phyloP scores from a whole-genome alignment of 768 basidiomycete species.

The Piloderma croceum region DNA sequence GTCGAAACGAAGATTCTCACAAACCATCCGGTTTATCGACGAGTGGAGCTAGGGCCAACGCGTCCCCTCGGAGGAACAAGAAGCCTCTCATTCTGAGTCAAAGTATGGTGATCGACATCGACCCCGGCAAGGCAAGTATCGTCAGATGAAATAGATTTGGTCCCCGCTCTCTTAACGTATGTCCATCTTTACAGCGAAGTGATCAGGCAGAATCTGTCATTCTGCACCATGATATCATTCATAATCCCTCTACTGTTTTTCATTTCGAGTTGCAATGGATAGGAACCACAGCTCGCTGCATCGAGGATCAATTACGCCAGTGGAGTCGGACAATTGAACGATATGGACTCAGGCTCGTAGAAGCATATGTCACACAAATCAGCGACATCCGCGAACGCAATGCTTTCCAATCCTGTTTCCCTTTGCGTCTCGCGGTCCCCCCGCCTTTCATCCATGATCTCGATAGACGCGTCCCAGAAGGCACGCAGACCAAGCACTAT shows the following conservation, averaged over 20 bases:
- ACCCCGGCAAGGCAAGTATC: slow-evolving; percentile 57
- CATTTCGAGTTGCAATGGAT: slow-evolving; percentile 99
- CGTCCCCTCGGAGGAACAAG: slow-evolving; percentile 41
- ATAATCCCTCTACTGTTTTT: slow-evolving; percentile 91
- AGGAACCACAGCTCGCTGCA: slow-evolving; percentile 84
- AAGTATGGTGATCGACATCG: slow-evolving; percentile 87
- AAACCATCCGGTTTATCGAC: slow-evolving; percentile 36
- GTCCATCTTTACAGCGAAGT: slow-evolving; percentile 49
- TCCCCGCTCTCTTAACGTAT: background rate
- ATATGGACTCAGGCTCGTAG: slow-evolving; percentile 88
- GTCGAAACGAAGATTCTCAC: slow-evolving; percentile 36
- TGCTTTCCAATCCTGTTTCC: slow-evolving; percentile 88
- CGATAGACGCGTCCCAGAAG: slow-evolving; percentile 62
- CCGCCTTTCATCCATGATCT: slow-evolving; percentile 70
- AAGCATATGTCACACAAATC: slow-evolving; percentile 90
- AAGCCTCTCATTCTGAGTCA: slow-evolving; percentile 76
- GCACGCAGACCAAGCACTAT: slow-evolving; percentile 59
- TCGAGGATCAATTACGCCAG: slow-evolving; percentile 80
- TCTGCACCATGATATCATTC: slow-evolving; percentile 90
- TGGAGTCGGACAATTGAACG: slow-evolving; percentile 82
- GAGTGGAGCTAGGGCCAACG: slow-evolving; percentile 29
- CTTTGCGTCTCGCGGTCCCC: slow-evolving; percentile 67
- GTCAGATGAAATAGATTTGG: background rate
- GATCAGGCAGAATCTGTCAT: slow-evolving; percentile 85
- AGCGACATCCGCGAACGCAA: slow-evolving; percentile 79